These are phyloP conservation scores for Fomitopsis betulina DNA, from an alignment of 1,284 basidiomycete genomes.

Conservation along the genomic window DNA sequence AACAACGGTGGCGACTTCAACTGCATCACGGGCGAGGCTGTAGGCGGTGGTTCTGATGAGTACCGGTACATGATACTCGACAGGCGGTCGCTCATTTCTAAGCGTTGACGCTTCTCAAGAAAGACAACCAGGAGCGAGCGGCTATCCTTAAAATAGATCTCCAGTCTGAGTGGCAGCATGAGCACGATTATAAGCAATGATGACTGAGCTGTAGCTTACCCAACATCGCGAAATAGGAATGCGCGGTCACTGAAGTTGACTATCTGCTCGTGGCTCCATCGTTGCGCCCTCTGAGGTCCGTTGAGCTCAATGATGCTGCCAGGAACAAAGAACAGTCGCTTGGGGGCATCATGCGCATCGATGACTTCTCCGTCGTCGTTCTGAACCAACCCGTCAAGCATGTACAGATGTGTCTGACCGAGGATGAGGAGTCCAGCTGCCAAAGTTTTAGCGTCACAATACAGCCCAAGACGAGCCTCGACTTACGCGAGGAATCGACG, in stretches of 20 bases:
- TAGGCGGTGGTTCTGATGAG: slow-evolving; percentile 32
- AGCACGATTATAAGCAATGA: slow-evolving; percentile 4
- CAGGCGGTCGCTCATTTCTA: slow-evolving; percentile 63
- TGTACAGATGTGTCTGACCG: slow-evolving; percentile 82
- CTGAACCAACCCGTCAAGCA: slow-evolving; percentile 91
- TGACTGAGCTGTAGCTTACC: slow-evolving; percentile 41
- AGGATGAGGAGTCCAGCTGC: slow-evolving; percentile 85
- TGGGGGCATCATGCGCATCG: slow-evolving; percentile 83
- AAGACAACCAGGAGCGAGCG: slow-evolving; percentile 81
- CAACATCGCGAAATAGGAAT: slow-evolving; percentile 88
- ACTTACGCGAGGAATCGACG: slow-evolving; percentile 82
- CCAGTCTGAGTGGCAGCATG: slow-evolving; percentile 48
- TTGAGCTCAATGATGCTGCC: slow-evolving; percentile 80
- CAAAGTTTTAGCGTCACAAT: neutral
- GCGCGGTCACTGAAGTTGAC: slow-evolving; percentile 76
- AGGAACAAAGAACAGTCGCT: slow-evolving; percentile 79
- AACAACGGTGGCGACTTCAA: slow-evolving; percentile 48
- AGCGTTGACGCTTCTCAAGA: slow-evolving; percentile 61
- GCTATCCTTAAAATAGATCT: slow-evolving; percentile 88
- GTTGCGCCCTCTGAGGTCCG: slow-evolving; percentile 69
- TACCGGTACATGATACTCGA: slow-evolving; percentile 39
- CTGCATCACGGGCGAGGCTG: slow-evolving; percentile 34
- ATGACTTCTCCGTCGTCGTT: slow-evolving; percentile 85
- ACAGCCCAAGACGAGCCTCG: neutral
- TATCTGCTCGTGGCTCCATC: slow-evolving; percentile 81